Percentiles rank a stretch among this genome's conserved stretches.
Conservation (phyloP, 768 basidiomycete genomes). For the Tylopilus plumbeoviolaceoides region DNA sequence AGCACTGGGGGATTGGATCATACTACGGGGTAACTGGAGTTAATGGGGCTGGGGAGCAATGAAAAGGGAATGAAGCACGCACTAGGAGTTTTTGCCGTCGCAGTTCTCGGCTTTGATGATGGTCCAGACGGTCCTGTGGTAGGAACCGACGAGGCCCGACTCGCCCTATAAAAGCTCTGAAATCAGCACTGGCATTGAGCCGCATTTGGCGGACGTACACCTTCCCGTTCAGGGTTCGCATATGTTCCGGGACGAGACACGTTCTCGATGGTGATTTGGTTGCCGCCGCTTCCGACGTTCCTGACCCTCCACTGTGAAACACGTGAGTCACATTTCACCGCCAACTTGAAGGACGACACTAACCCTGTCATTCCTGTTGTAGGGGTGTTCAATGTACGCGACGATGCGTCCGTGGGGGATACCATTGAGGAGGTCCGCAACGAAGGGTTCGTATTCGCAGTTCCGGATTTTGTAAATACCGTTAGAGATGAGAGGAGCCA, state of each 20-base stretch:
- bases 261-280: background rate
- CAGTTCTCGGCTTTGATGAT: background rate
- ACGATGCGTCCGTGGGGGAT: background rate
- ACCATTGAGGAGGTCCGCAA: background rate
- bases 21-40: background rate
- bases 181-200: background rate
- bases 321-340: background rate
- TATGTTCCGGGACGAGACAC: background rate
- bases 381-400: rapidly evolving
- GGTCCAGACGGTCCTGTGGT: background rate
- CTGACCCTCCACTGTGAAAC: background rate
- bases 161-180: background rate
- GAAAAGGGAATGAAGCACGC: background rate
- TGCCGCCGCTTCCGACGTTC: background rate
- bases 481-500: background rate
- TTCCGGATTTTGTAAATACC: background rate
- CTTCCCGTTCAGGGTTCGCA: background rate
- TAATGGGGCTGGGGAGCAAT: background rate
- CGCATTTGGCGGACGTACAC: background rate
- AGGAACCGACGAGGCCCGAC: background rate
- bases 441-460: background rate
- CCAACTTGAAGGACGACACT: background rate
- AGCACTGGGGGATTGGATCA: background rate
- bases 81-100: background rate
- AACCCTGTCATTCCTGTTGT: background rate